Base-by-base conservation (phyloP, 495 filamentous ascomycete species). In the Neurospora sp. region DNA sequence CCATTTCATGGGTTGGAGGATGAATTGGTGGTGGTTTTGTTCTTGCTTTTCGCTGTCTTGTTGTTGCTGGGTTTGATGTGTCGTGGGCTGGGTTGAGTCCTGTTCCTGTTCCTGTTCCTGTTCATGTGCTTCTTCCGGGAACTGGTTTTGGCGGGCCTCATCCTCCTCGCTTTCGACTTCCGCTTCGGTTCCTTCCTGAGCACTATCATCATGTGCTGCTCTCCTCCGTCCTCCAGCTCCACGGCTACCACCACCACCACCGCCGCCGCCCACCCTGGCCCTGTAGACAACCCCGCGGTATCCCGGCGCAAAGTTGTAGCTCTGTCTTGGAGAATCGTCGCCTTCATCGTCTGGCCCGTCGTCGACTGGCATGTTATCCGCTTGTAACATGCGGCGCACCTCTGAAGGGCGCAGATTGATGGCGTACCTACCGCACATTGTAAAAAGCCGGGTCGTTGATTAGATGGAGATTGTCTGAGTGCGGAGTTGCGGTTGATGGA, bases 241-340 rank as follows among this genome's bases (percentile, higher is more conserved):
- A 35, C 40, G 38, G 11, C 40, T 31, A 16, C 69, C 70, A 16
- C 78, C 78, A 1, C 85, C 84, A 1, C 84, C 82, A 27, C 89
- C 89, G 71, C 80, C 81, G 48, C 90, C 89, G 14, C 88, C 85
- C 6, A 86, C 84, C 66, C 94, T 88, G 39, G 93, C 94, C 75
- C 94, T 89, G 78, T 97, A 97, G 31, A 99, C 91, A 18, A 92
- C 86, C 69, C 96, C 94, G 78, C 93, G 84, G 77, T 92, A 92
- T 2, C 94, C 92, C 0, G 96, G 96, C 0, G 96, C 93, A 77
- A 99, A 96, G 79, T 99, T 99, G 82, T 96, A 97, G 70, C 88
- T 92, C 77, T 93, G 92, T 69, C 92, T 87, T 3, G 92, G 88
- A 39, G 89, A 89, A 12, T 76, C 76, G 27, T 81, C 78, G 5